phyloP scores from a whole-genome alignment of 2,329 filamentous ascomycete species.

The Lachnellula subtilissima region DNA sequence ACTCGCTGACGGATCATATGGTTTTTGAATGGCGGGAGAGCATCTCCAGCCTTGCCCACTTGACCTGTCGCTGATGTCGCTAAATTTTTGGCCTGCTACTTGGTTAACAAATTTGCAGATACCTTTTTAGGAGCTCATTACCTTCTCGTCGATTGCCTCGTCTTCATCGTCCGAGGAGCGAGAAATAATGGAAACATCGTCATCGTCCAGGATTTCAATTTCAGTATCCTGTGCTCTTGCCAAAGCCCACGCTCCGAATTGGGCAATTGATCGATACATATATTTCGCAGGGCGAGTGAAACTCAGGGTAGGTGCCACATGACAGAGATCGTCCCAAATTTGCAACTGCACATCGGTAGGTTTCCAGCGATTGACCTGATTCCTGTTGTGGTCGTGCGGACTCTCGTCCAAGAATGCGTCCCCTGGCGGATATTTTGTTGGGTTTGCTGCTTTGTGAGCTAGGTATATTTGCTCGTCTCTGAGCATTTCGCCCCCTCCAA shows the following conservation, averaged over 20 bases:
- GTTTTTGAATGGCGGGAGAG: conserved; percentile 70
- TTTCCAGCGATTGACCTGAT: conserved; percentile 58
- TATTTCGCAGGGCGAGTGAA: conserved; percentile 94
- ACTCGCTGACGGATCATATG: conserved; percentile 93
- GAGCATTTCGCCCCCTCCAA: conserved; percentile 82
- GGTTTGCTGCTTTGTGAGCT: conserved; percentile 90
- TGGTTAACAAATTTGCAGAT: not conserved
- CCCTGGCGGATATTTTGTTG: conserved; percentile 66
- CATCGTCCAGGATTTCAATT: conserved; percentile 78
- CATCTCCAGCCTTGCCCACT: conserved; percentile 84
- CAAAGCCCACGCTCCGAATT: conserved; percentile 89
- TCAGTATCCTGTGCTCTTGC: conserved; percentile 73
- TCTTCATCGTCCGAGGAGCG: conserved; percentile 43
- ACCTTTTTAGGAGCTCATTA: not conserved
- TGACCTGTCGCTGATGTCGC: conserved; percentile 20
- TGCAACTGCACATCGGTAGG: conserved; percentile 92
- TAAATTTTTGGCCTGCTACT: conserved; percentile 6
- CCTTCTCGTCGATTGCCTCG: conserved; percentile 26
- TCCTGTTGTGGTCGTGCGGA: conserved; percentile 50
- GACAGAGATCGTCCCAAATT: conserved; percentile 93
- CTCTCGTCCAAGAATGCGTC: conserved; percentile 58
- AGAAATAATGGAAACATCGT: conserved; percentile 70
- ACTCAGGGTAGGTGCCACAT: conserved; percentile 87
- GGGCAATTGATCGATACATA: conserved; percentile 89
- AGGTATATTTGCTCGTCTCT: conserved; percentile 93